Conservation (phyloP, 2,329 filamentous ascomycete species). For the Thielaviopsis punctulata region DNA sequence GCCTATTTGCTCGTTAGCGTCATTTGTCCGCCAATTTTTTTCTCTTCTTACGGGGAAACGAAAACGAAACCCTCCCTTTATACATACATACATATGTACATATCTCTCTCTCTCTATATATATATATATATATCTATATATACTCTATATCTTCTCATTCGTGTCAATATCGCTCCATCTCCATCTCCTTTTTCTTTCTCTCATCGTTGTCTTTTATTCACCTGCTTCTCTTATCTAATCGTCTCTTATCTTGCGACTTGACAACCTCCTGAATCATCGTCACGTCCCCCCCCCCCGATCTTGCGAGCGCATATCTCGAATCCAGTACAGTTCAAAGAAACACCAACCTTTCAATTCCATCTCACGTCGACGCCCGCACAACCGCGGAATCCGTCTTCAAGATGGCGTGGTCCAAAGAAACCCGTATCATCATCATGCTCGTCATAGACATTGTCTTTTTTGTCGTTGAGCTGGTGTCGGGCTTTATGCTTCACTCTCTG, state of each 20-base stretch:
- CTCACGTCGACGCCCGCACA: neutral
- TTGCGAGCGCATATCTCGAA: neutral
- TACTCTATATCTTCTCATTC: too few species aligned
- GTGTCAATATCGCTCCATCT: neutral
- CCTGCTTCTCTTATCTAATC: neutral
- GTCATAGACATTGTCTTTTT: slow-evolving; percentile 83
- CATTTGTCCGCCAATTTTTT: too few species aligned
- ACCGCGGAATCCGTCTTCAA: neutral
- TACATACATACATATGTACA: too few species aligned
- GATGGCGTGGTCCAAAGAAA: slow-evolving; percentile 85
- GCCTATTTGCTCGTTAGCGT: too few species aligned
- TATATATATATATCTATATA: too few species aligned
- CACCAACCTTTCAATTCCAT: neutral
- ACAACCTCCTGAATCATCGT: neutral
- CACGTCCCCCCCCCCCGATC: too few species aligned
- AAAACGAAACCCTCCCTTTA: too few species aligned
- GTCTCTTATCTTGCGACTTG: neutral
- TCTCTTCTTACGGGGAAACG: too few species aligned
- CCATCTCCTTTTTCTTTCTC: neutral
- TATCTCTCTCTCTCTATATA: too few species aligned
- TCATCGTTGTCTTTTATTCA: neutral
- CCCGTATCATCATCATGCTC: slow-evolving; percentile 83
- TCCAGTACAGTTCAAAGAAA: neutral
- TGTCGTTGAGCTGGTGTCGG: slow-evolving; percentile 68
- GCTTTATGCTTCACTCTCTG: slow-evolving; percentile 76